phyloP scores from a whole-genome alignment of 129 eudicot species.

The Helianthus tuberosus region DNA sequence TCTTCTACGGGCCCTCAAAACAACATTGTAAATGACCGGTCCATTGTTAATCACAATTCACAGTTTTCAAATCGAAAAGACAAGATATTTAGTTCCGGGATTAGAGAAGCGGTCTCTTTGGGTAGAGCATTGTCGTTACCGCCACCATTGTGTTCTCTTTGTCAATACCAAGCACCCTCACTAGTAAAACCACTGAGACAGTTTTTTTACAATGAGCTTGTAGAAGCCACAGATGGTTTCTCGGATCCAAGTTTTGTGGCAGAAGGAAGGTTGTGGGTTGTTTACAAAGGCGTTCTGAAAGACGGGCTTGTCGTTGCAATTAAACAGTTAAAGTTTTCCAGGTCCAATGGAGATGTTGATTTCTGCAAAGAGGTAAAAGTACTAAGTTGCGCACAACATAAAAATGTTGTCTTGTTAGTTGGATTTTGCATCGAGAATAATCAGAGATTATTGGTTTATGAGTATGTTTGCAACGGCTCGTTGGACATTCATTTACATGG shows the following conservation, averaged over 20 bases:
- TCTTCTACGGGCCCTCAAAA: slow-evolving; percentile 39
- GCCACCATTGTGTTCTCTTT: slow-evolving; percentile 84
- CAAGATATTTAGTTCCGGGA: slow-evolving; percentile 43
- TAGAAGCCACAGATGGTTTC: slow-evolving; percentile 76
- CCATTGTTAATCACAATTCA: slow-evolving; percentile 27
- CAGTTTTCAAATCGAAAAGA: slow-evolving; percentile 22
- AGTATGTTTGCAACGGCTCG: slow-evolving; percentile 89
- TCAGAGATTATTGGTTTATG: slow-evolving; percentile 70
- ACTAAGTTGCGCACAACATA: slow-evolving; percentile 91
- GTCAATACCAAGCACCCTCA: slow-evolving; percentile 86
- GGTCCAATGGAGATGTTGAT: slow-evolving; percentile 80
- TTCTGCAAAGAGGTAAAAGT: slow-evolving; percentile 85
- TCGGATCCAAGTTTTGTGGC: slow-evolving; percentile 70
- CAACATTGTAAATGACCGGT: slow-evolving; percentile 21
- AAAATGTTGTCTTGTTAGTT: slow-evolving; percentile 87
- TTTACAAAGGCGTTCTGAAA: slow-evolving; percentile 69
- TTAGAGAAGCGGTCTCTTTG: slow-evolving; percentile 81
- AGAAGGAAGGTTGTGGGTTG: slow-evolving; percentile 75
- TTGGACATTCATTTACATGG: slow-evolving; percentile 85
- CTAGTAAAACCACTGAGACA: slow-evolving; percentile 79
- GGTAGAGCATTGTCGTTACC: slow-evolving; percentile 62
- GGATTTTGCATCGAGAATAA: slow-evolving; percentile 81
- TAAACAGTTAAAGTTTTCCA: slow-evolving; percentile 66
- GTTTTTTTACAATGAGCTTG: slow-evolving; percentile 64
- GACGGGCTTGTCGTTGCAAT: slow-evolving; percentile 83